Base-by-base conservation (phyloP, 2,329 filamentous ascomycete species). In the Paradendryphiella salina region DNA sequence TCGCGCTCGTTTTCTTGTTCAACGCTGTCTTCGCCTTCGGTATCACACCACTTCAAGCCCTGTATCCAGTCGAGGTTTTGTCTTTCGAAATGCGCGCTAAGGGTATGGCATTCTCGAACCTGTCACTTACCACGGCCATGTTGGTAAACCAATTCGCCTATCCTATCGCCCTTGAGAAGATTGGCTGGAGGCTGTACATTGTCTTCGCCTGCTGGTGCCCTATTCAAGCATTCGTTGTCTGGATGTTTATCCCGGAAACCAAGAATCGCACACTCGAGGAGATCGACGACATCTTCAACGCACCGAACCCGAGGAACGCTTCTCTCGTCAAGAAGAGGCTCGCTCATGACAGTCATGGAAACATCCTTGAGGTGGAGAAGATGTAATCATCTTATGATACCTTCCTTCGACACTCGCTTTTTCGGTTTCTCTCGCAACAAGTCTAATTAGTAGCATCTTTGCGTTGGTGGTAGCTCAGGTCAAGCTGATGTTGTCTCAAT, bases 31-130 rank as follows among this genome's bases (percentile, higher is more conserved):
- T 66, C 50, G 50, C 65, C 7, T 64, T 65, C 33, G 71, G 70
- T 42, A 66, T 68, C 52, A 74, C 71, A 3, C 70, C 70, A 10
- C 60, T 72, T 5, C 68, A 67, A 44, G 67, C 65, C 1, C 54
- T 72, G 1, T 73, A 71, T 46, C 59, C 66, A 11, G 66, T 68
- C 9, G 70, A 73, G 36, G 64, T 66, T n/a, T 64, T 73, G 33
- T 65, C 67, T 31, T 71, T 69, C 50, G 62, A 65, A 32, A 72
- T 69, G 17, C 63, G 70, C 26, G 70, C 69, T 18, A 72, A 73
- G 51, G 65, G 65, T 13, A 66, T 67, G 62, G 65, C 62, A 9
- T 63, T 67, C 40, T 60, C 56, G 23, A 52, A 54, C 32, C 42
- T 66, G 34, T 42, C 63, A 0, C 44, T 65, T 37, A 65, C 49